phyloP scores from a whole-genome alignment of 2,329 filamentous ascomycete species.

The Colletotrichum sp. region DNA sequence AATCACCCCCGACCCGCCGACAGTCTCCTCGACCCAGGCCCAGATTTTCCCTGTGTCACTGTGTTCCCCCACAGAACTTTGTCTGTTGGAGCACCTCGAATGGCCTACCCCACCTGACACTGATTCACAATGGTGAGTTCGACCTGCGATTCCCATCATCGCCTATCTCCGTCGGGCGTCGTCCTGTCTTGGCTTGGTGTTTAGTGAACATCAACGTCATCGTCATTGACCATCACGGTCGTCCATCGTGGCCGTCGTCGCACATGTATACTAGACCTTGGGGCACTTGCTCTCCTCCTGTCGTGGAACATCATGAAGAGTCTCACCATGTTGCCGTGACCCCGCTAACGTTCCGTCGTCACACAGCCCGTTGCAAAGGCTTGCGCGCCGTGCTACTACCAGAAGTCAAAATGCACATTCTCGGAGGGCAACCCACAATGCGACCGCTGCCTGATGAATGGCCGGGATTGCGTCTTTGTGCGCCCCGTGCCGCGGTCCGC shows the following conservation, averaged over 20 bases:
- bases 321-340: neutral
- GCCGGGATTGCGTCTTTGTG: slow-evolving; percentile 21
- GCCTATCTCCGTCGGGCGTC: neutral
- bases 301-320: neutral
- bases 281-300: neutral
- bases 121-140: slow-evolving; percentile 19
- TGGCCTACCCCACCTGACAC: slow-evolving; percentile 14
- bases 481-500: slow-evolving; percentile 17
- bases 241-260: neutral
- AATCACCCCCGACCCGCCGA: neutral
- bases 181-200: neutral
- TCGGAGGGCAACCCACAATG: slow-evolving; percentile 18
- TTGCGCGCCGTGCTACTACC: slow-evolving; percentile 21
- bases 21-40: neutral
- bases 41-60: slow-evolving; percentile 1
- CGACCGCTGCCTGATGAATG: slow-evolving; percentile 18
- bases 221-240: neutral
- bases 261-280: neutral
- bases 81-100: slow-evolving; percentile 19
- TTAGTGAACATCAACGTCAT: neutral
- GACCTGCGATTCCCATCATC: neutral
- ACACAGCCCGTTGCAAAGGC: slow-evolving; percentile 18
- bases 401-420: slow-evolving; percentile 21
- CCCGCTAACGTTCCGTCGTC: neutral
- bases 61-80: slow-evolving; percentile 7